These are phyloP conservation scores for Colletotrichum camelliae DNA, from an alignment of 2,329 filamentous ascomycete genomes.

Conservation along the genomic window DNA sequence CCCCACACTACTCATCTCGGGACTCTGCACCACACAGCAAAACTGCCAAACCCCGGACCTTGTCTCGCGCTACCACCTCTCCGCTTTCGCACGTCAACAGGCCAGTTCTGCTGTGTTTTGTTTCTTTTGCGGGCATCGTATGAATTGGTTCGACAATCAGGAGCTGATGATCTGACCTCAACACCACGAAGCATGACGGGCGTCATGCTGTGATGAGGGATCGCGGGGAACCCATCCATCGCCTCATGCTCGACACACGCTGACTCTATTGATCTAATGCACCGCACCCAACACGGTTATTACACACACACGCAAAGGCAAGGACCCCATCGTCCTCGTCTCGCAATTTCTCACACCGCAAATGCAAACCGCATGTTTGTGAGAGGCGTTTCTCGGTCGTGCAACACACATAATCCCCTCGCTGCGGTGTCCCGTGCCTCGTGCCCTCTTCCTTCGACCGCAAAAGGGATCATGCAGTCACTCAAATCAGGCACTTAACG, in stretches of 20 bases:
- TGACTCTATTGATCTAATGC: background rate
- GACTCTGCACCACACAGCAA: constrained; percentile 11
- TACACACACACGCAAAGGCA: background rate
- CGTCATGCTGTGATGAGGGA: background rate
- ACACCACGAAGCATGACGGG: background rate
- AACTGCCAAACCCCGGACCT: constrained; percentile 15
- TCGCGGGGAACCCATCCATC: background rate
- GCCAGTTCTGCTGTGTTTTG: constrained; percentile 2
- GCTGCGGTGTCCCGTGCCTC: background rate
- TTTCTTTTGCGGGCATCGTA: constrained; percentile 19
- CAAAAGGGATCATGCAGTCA: background rate
- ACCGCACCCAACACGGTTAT: background rate
- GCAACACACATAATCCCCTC: constrained; percentile 3
- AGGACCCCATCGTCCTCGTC: background rate
- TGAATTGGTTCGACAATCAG: constrained; percentile 2
- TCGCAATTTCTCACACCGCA: constrained; percentile 11
- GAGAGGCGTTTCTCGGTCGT: background rate
- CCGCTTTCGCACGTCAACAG: constrained; percentile 17
- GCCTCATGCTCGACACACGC: background rate
- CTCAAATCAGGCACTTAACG: background rate
- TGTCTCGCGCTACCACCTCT: constrained; percentile 13
- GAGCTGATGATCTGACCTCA: constrained; percentile 13
- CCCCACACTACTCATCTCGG: constrained; percentile 17
- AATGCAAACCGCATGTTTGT: constrained; percentile 7
- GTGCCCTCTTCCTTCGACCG: background rate